phyloP scores from a whole-genome alignment of 768 basidiomycete species.

The Amanita subjunquillea region DNA sequence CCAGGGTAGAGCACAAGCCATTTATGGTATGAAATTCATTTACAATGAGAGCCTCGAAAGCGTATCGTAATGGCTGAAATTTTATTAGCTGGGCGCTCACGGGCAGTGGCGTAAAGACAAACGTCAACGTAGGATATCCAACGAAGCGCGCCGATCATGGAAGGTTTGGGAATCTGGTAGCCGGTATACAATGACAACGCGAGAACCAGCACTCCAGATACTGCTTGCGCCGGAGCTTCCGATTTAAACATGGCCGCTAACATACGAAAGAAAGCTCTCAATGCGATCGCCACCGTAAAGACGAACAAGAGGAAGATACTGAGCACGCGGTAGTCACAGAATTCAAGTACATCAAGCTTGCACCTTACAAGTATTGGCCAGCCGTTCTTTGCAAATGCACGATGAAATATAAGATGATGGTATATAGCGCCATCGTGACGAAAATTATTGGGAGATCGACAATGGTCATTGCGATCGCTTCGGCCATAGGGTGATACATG shows the following conservation, averaged over 20 bases:
- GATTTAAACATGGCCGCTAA: slow-evolving; percentile 50
- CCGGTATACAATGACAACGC: slow-evolving; percentile 21
- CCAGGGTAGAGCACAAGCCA: slow-evolving; percentile 47
- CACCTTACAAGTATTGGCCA: slow-evolving; percentile 55
- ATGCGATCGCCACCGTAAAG: slow-evolving; percentile 47
- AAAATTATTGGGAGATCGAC: slow-evolving; percentile 54
- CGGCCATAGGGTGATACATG: slow-evolving; percentile 36
- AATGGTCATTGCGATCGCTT: slow-evolving; percentile 43
- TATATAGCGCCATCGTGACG: slow-evolving; percentile 32
- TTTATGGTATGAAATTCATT: slow-evolving; percentile 76
- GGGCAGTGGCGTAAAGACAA: slow-evolving; percentile 6
- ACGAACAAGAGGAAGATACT: slow-evolving; percentile 53
- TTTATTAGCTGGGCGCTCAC: not conserved
- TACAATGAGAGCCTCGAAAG: slow-evolving; percentile 64
- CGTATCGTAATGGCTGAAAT: slow-evolving; percentile 14
- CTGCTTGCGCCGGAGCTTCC: slow-evolving; percentile 51
- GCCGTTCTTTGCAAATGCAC: slow-evolving; percentile 44
- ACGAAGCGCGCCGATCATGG: slow-evolving; percentile 58
- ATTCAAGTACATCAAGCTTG: not conserved
- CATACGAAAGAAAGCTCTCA: slow-evolving; percentile 70
- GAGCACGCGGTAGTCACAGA: slow-evolving; percentile 1
- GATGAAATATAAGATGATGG: slow-evolving; percentile 50
- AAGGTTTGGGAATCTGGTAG: slow-evolving; percentile 41
- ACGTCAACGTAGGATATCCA: slow-evolving; percentile 63
- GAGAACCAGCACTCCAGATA: slow-evolving; percentile 34